Conservation (phyloP, 805 yeast species). For the Zygotorulaspora sp. region DNA sequence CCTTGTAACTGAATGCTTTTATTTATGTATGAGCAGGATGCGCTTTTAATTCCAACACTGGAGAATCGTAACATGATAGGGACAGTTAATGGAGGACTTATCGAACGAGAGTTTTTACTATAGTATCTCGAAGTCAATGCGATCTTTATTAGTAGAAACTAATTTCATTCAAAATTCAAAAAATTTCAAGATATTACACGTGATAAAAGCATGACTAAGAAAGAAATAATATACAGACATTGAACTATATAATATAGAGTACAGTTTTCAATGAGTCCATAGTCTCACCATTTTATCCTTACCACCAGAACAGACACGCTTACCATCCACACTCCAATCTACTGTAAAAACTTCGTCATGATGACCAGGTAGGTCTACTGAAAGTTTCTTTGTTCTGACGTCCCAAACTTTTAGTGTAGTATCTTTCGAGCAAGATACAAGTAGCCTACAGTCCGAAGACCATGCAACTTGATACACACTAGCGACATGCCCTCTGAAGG, state of each 20-base stretch:
- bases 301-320: conserved; percentile 94
- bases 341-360: conserved; percentile 94
- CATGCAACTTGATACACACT: conserved; percentile 97
- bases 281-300: conserved; percentile 90
- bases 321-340: conserved; percentile 97
- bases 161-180: no score
- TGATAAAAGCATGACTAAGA: no score
- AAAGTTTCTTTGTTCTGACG: conserved; percentile 74
- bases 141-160: no score
- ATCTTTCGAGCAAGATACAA: conserved; percentile 93
- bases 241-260: no score
- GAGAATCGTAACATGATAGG: background rate
- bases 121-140: no score
- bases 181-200: background rate
- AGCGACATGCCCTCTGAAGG: conserved; percentile 95
- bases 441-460: conserved; percentile 89
- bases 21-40: background rate
- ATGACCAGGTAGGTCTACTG: conserved; percentile 93
- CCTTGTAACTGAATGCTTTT: background rate
- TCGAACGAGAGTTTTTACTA: no score
- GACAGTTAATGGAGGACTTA: no score
- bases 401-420: conserved; percentile 97
- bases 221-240: no score
- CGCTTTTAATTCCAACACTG: background rate
- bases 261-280: conserved; percentile 73